A percentile compares a stretch with the other conserved stretches of the same genome.
phyloP scores from a whole-genome alignment of 2,329 filamentous ascomycete genomes.

The Cryphonectria nitschkei region DNA sequence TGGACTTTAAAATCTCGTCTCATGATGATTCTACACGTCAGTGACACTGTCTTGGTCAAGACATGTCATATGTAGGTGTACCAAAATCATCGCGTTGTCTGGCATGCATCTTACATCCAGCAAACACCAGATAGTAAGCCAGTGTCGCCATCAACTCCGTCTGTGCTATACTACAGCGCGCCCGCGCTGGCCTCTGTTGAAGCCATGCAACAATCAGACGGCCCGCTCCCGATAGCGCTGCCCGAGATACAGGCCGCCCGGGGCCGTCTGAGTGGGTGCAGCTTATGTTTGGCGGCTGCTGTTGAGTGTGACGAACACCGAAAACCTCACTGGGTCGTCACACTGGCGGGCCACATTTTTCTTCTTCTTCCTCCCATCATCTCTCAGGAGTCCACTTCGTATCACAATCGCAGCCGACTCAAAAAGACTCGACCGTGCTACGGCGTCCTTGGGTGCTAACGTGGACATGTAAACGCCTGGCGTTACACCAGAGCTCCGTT shows the following conservation, averaged over 20 bases:
- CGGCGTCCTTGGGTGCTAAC: background rate
- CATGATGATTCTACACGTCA: background rate
- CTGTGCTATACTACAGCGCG: background rate
- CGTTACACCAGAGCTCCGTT: background rate
- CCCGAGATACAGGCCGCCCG: background rate
- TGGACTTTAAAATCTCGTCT: background rate
- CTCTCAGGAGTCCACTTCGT: background rate
- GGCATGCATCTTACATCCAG: background rate
- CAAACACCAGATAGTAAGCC: background rate
- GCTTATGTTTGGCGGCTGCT: background rate
- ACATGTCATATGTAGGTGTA: background rate
- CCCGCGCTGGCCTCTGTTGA: background rate
- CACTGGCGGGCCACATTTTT: background rate
- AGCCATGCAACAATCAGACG: background rate
- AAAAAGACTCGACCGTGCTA: background rate
- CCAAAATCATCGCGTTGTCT: background rate
- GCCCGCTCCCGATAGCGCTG: background rate
- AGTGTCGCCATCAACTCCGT: background rate
- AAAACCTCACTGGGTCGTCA: background rate
- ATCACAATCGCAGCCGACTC: background rate
- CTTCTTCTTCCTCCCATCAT: no score
- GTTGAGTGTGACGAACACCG: background rate
- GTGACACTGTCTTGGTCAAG: background rate
- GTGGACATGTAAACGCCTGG: background rate
- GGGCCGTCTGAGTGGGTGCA: background rate